A percentile compares a stretch with the other conserved stretches of the same genome.
Conservation (phyloP, 2,329 filamentous ascomycete genomes). For the Cladophialophora exuberans region DNA sequence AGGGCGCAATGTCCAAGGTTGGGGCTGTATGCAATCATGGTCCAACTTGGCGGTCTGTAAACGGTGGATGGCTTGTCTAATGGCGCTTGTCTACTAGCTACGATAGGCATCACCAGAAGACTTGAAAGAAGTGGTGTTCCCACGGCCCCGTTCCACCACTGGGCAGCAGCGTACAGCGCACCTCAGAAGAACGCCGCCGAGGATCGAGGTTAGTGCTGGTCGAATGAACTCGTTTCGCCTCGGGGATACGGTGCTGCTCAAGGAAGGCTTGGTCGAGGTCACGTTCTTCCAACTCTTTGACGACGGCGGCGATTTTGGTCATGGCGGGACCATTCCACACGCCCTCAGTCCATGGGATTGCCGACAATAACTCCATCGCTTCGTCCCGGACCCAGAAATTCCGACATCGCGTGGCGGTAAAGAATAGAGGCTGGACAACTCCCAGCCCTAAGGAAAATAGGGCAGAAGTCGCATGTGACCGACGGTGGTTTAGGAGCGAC, state of each 20-base stretch:
- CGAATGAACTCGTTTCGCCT: conserved; percentile 4
- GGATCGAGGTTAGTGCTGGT: background rate
- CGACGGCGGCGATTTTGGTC: background rate
- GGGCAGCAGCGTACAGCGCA: background rate
- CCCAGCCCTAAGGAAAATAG: conserved; percentile 2
- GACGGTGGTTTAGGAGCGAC: background rate
- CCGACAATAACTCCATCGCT: background rate
- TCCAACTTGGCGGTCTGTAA: background rate
- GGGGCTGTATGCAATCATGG: background rate
- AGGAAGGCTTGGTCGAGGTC: background rate
- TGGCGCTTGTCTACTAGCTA: background rate
- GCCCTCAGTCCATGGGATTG: background rate
- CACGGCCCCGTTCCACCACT: background rate
- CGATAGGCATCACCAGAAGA: background rate
- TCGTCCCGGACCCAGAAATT: background rate
- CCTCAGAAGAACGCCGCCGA: background rate
- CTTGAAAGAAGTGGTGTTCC: conserved; percentile 3
- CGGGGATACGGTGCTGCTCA: background rate
- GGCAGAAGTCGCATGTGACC: background rate
- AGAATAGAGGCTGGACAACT: conserved; percentile 2
- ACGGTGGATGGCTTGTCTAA: background rate
- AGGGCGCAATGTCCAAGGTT: background rate
- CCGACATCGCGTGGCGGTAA: conserved; percentile 7
- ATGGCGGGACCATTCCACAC: conserved; percentile 5
- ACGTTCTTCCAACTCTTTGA: conserved; percentile 4